Base-by-base conservation (phyloP, 352 stramenopile genomes). In the Aphanomyces astaci region DNA sequence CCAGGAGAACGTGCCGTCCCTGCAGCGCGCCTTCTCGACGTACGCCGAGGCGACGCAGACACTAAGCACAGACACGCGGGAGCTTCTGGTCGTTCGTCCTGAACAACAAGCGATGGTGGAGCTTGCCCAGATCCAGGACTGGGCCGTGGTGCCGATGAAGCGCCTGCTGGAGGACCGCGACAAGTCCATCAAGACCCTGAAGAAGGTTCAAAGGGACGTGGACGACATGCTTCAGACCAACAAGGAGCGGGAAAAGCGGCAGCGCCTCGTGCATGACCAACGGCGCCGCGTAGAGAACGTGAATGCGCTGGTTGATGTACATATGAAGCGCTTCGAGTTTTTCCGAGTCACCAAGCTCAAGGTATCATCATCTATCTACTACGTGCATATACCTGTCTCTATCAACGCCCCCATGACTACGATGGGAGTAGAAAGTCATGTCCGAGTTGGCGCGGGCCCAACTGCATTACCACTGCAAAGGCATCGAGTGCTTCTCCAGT, bases 281-380 rank as follows among this genome's bases (percentile, higher is more conserved):
- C 86, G 87, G 57, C 84, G 86, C 7, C 84, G 86, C 17, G 84
- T 92, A 1, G 86, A 94, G 54, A 94, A 94, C 55, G 84, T 89
- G 13, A 92, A 90, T 36, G 46, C 67, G 5, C 72, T 94, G 22
- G 77, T 94, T 15, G 80, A 91, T 4, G 75, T 71, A n/a, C 84
- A 94, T 70, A 81, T 87, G 72, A 75, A 78, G 46, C 79, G 80
- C 52, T 94, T 92, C 63, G 84, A 91, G 19, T 72, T 78, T 27
- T 92, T 81, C 40, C 82, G 86, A 2, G 78, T 84, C 19, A 27
- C 74, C n/a, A 90, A 92, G 65, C 85, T 92, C 73, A 91, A 92
- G 80, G 86, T 90, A 30, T n/a, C n/a, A n/a, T n/a, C n/a, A n/a
- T n/a, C n/a, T n/a, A n/a, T n/a, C n/a, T 0, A 57, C 62, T 36